Evolutionary conservation across 352 stramenopile species (phyloP), one percentile per base, ranked within the genome.

Genomic region (Plasmopara viticola): DNA sequence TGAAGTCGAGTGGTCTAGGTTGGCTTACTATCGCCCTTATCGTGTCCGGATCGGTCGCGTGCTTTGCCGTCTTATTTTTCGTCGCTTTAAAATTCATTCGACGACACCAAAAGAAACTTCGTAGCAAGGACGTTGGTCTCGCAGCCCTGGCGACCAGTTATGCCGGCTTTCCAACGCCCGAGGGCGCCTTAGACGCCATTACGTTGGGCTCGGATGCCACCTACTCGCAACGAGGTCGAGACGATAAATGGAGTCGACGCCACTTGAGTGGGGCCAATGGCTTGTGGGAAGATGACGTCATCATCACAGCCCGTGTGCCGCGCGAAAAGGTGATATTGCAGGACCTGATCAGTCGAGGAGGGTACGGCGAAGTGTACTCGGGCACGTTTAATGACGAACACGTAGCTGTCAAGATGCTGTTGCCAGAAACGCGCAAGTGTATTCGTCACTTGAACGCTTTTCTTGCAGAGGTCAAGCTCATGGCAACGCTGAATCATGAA

Each of bases 211-310:
- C 58, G 0, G 62, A 70, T 48, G 30, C 44, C 8, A 64, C 62
- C 45, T 61, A 60, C 48, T 64, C 58, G n/a, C 49, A 64, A 51
- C 35, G 35, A 60, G 29, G 28, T 58, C 51, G 14, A 14, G 18
- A 40, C 9, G 33, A 47, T 13, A 42, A 38, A 25, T 41, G 59
- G 35, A 60, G 44, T 34, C 58, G 33, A 40, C 50, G 50, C 18
- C 44, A 51, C 31, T 31, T 50, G 34, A 64, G 45, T 33, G 49
- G 31, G 12, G 4, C 30, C 15, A 62, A 40, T 40, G 48, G 48
- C n/a, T 41, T 70, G 25, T 76, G 66, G 58, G 62, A 77, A 14
- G 65, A 82, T 28, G 53, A 68, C 12, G 48, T 66, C 41, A 73
- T 83, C 43, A 54, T 78, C 41, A 68, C 69, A 9, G 58, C 53